Evolutionary conservation across 305 asterid genomes (phyloP), one percentile per base, ranked within the genome.

Genomic region (Stenogyne calaminthoides): DNA sequence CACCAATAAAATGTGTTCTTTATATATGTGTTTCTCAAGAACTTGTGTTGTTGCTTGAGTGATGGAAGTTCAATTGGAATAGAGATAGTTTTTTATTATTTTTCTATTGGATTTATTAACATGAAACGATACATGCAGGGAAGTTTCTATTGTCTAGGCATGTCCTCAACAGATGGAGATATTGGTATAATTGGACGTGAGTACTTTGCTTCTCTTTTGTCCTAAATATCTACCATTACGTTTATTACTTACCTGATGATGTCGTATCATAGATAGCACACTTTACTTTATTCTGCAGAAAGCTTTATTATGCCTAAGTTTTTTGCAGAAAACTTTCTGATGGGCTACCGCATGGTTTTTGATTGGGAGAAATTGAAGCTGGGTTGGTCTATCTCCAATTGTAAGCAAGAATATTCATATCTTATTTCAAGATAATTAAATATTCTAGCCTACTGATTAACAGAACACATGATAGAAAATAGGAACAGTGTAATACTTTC

Each of bases 311-410:
- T 18, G 76, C 51, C 47, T 19, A 56, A 44, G 15, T 71, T 72
- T 66, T 39, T 44, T 79, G 83, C 90, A 89, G 95, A 91, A 72
- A 91, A 89, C 78, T 79, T 89, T 69, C 70, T 89, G 88, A 83
- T 83, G 87, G 97, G 97, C 22, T 87, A 89, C 73, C 89, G 83
- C n/a, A 14, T 89, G 82, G 97, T 91, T 73, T 91, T 91, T 58
- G 95, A 91, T 72, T 84, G 86, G 91, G 95, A 89, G 82, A 89
- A 84, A 18, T 60, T 65, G 85, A 87, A 80, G 89, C 80, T 91
- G 76, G 96, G 95, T 14, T 91, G 97, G 96, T 89, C 96, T 19
- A 71, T 11, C 81, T 89, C 95, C 72, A 83, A 82, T 51, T 91
- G 97, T 91, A 87, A 89, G 97, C 77, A 58, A 67, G 69, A 69